Evolutionary conservation across 2,329 filamentous ascomycete species (phyloP), one percentile per base, ranked within the genome.

Genomic region (Hymenoscyphus fructigenus): DNA sequence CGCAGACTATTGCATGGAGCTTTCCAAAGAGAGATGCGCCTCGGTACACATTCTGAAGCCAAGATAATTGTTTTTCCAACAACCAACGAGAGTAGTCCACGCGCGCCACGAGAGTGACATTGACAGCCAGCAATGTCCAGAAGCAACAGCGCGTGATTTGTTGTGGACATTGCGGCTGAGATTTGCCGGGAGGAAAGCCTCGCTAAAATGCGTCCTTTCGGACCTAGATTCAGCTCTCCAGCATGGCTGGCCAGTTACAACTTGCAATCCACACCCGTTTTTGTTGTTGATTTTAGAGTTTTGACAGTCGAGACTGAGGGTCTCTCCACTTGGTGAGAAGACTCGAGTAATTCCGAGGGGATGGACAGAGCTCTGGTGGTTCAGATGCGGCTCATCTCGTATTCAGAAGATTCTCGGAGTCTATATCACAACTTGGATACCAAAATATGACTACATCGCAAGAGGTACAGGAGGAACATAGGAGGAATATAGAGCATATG

Each of bases 21-120:
- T 34, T 50, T 23, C 61, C 41, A 59, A 56, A 59, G 12, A 41
- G 14, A 57, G 44, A 57, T 15, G 28, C 23, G 41, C 44, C 20
- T 56, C 32, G 44, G 57, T 56, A 53, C 62, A 60, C 57, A 58
- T 26, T 59, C 36, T 47, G 26, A 53, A 50, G 56, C 61, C 56
- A 63, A 50, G 61, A 41, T 29, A 41, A 28, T 38, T 28, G 23
- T 17, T 59, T 41, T 17, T 10, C 34, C 10, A 44, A 44, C 38
- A 44, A 26, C 57, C 57, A 59, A 59, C 57, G 57, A 59, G 34
- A 26, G 9, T 9, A 28, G 15, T 12, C 12, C 14, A 26, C 20
- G 32, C 26, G 34, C n/a, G 34, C 57, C 38, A 50, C 20, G 20
- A 50, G 44, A 50, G 44, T 50, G 44, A 50, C 44, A 50, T 50